These are phyloP conservation scores for Colletotrichum cordylinicola DNA, from an alignment of 2,329 filamentous ascomycete species.

Conservation along the genomic window DNA sequence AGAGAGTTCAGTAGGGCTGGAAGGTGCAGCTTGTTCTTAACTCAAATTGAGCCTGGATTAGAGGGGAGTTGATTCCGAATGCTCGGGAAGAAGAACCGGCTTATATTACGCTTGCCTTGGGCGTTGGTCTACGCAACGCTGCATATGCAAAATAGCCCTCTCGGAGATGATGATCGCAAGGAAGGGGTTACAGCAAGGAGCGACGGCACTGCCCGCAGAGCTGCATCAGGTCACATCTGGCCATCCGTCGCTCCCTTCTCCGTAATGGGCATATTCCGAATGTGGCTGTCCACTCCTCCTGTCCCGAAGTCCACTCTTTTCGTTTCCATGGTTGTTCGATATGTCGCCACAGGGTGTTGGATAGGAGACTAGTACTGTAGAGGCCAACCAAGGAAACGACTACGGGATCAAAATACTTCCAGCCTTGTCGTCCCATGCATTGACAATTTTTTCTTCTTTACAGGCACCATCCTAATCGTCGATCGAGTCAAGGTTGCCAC, in stretches of 20 bases:
- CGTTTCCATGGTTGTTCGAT: not conserved
- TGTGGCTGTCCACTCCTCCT: not conserved
- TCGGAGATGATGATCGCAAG: constrained; percentile 13
- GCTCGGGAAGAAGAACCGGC: constrained; percentile 2
- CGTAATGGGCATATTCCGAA: constrained; percentile 5
- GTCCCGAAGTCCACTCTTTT: not conserved
- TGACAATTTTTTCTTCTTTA: not conserved
- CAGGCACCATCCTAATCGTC: not conserved
- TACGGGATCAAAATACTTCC: not conserved
- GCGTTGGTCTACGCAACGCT: not conserved
- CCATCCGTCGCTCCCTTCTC: not conserved
- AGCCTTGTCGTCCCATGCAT: not conserved
- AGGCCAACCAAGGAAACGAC: not conserved
- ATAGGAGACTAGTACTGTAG: not conserved
- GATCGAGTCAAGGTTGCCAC: constrained; percentile 12
- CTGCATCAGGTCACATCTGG: constrained; percentile 15
- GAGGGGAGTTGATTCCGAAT: not conserved
- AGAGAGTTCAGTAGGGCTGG: constrained; percentile 1
- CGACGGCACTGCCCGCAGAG: not conserved
- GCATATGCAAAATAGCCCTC: not conserved
- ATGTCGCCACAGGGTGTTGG: not conserved
- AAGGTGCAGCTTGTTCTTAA: constrained; percentile 1
- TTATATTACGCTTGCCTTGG: constrained; percentile 4
- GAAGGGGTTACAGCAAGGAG: not conserved
- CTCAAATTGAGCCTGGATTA: not conserved